These are phyloP conservation scores for Colletotrichum gigasporum DNA, from an alignment of 2,329 filamentous ascomycete genomes.

Conservation along the genomic window DNA sequence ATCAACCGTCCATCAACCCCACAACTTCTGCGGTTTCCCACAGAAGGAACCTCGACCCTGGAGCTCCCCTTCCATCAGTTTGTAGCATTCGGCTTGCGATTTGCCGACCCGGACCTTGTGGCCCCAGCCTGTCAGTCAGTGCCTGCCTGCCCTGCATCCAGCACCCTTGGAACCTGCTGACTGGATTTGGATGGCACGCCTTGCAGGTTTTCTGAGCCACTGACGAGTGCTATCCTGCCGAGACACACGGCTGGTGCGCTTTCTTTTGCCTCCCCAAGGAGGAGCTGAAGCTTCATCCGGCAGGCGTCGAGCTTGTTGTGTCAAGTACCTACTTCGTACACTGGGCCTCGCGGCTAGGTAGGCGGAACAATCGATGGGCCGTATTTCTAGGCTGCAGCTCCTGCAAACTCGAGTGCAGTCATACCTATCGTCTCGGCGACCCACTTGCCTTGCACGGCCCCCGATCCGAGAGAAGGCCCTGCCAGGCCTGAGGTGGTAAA, in stretches of 20 bases:
- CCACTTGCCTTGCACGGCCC: constrained; percentile 18
- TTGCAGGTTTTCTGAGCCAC: background rate
- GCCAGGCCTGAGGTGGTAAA: constrained; percentile 2
- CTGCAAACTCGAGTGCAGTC: background rate
- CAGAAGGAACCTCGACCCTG: background rate
- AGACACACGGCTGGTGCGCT: background rate
- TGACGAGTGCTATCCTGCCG: background rate
- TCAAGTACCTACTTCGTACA: no score
- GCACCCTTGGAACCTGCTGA: background rate
- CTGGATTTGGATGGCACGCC: background rate
- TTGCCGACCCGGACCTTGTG: background rate
- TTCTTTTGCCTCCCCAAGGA: background rate
- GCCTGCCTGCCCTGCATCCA: no score
- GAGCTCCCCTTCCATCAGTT: background rate
- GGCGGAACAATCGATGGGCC: constrained; percentile 7
- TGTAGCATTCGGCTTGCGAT: constrained; percentile 4
- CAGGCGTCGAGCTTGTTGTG: background rate
- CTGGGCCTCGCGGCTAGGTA: no score
- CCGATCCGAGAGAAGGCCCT: constrained; percentile 15
- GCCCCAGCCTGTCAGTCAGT: background rate
- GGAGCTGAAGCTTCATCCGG: background rate
- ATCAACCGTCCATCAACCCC: background rate
- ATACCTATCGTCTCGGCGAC: background rate
- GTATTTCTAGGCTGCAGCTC: constrained; percentile 13
- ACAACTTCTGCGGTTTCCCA: no score